Percentiles rank a stretch among this genome's conserved stretches.
phyloP scores from a whole-genome alignment of 768 basidiomycete species.

The Asterophora parasitica region DNA sequence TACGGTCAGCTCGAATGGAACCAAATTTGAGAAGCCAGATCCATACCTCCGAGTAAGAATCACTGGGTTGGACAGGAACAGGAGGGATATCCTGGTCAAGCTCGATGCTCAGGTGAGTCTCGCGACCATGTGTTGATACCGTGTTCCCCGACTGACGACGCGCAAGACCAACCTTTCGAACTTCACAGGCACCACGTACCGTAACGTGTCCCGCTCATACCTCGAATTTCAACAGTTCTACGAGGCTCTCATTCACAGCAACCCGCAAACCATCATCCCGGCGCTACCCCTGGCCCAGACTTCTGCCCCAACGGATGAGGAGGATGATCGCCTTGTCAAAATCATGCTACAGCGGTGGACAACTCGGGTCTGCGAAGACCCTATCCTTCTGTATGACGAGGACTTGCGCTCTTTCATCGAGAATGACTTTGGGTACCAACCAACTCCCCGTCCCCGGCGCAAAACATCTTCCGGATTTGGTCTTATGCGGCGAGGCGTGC shows the following conservation, averaged over 20 bases:
- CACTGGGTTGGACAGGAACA: slow-evolving; percentile 88
- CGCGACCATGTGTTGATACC: not conserved
- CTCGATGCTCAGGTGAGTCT: slow-evolving; percentile 87
- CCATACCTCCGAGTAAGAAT: slow-evolving; percentile 89
- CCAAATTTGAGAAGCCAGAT: slow-evolving; percentile 67
- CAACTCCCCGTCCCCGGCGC: slow-evolving; percentile 68
- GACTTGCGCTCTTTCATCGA: slow-evolving; percentile 94
- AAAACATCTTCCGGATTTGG: slow-evolving; percentile 73
- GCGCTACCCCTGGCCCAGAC: slow-evolving; percentile 96
- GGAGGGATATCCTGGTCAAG: slow-evolving; percentile 89
- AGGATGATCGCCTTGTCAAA: slow-evolving; percentile 93
- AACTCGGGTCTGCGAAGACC: slow-evolving; percentile 87
- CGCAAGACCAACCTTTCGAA: slow-evolving; percentile 88
- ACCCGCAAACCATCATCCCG: slow-evolving; percentile 94
- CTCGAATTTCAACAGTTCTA: slow-evolving; percentile 93
- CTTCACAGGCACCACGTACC: slow-evolving; percentile 83
- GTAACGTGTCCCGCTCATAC: slow-evolving; percentile 94
- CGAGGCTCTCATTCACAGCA: slow-evolving; percentile 82
- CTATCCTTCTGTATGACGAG: slow-evolving; percentile 83
- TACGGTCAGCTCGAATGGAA: slow-evolving; percentile 61
- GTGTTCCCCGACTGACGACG: slow-evolving; percentile 3
- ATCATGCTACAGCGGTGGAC: slow-evolving; percentile 96
- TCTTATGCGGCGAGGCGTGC: slow-evolving; percentile 72
- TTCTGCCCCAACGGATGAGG: slow-evolving; percentile 95
- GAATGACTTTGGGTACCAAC: slow-evolving; percentile 95